Evolutionary conservation across 164 flowering plant genomes (phyloP).

Genomic region (Magnolia changhungtana): DNA sequence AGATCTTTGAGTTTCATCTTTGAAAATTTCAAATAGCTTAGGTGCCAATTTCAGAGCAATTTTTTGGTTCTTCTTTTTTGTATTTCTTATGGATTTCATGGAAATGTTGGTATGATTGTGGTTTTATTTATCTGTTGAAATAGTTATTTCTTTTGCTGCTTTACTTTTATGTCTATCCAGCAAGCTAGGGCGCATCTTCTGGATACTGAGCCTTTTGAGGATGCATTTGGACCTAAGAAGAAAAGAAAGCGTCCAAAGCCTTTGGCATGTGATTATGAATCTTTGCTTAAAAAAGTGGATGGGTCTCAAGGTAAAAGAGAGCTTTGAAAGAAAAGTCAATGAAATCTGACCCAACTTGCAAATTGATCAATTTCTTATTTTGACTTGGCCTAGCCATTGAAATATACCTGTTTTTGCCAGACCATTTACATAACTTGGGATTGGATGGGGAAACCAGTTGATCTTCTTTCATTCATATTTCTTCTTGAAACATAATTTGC

Average conservation of each 20-base stretch:
- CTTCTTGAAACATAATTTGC: no score
- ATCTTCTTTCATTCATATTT: no score
- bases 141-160: constrained; percentile 9
- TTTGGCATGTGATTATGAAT: constrained; percentile 74
- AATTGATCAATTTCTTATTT: not conserved
- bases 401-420: no score
- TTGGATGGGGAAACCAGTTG: no score
- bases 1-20: not conserved
- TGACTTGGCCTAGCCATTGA: not conserved
- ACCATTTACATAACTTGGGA: no score
- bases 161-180: constrained; percentile 29
- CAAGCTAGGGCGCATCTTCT: constrained; percentile 90
- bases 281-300: constrained; percentile 73
- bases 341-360: no score
- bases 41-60: not conserved
- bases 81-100: not conserved
- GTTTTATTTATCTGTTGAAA: not conserved
- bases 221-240: constrained; percentile 90
- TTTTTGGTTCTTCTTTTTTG: not conserved
- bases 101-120: not conserved
- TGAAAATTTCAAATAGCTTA: not conserved
- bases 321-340: not conserved
- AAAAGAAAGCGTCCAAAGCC: constrained; percentile 93
- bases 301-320: constrained; percentile 64
- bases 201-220: constrained; percentile 75